phyloP scores from a whole-genome alignment of 345 rosid genomes.

The Citropsis articulata region DNA sequence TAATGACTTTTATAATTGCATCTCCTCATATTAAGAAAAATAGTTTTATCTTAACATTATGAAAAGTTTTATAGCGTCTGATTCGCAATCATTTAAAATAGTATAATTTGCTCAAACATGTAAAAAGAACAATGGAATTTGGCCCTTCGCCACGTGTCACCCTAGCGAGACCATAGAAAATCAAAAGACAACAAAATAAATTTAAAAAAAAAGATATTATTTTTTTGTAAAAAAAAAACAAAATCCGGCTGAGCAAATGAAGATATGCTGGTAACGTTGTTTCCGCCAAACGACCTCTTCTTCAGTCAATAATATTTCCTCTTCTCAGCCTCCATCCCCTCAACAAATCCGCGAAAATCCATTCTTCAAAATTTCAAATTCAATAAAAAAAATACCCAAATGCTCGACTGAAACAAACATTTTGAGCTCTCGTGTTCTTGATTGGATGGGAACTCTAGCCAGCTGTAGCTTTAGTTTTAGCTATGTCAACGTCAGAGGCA shows the following conservation, averaged over 20 bases:
- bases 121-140: too few relatives aligned
- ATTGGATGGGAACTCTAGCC: constrained; percentile 63
- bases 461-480: constrained; percentile 41
- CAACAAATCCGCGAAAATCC: not conserved
- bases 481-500: constrained; percentile 33
- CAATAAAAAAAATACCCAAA: not conserved
- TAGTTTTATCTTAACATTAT: too few relatives aligned
- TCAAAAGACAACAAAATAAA: not conserved
- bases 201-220: not conserved
- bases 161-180: not conserved
- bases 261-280: not conserved
- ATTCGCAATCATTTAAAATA: too few relatives aligned
- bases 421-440: not conserved
- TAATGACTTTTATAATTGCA: too few relatives aligned
- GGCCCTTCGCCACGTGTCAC: not conserved
- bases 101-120: too few relatives aligned
- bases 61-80: too few relatives aligned
- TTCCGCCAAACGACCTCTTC: not conserved
- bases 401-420: not conserved
- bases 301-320: too few relatives aligned
- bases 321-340: not conserved
- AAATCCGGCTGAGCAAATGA: not conserved
- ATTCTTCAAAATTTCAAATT: not conserved
- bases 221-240: not conserved
- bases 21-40: too few relatives aligned